A percentile compares a stretch with the other conserved stretches of the same genome.
phyloP scores from a whole-genome alignment of 1,284 basidiomycete species.

The Mixia osmundae region DNA sequence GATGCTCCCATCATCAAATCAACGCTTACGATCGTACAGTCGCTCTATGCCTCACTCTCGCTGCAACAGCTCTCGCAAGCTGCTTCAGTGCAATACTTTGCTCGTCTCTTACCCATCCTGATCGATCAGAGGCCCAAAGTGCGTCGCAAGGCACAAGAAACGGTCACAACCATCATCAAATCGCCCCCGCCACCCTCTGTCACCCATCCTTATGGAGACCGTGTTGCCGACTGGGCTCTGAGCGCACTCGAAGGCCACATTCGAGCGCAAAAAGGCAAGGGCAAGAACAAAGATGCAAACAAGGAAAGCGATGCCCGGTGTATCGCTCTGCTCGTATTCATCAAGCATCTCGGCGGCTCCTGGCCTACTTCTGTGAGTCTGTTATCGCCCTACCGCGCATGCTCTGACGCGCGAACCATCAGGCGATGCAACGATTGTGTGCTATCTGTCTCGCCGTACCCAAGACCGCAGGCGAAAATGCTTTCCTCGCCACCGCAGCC shows the following conservation, averaged over 20 bases:
- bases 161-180: conserved; percentile 48
- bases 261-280: conserved; percentile 37
- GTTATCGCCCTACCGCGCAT: neutral
- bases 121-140: conserved; percentile 84
- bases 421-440: conserved; percentile 1
- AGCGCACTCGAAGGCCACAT: conserved; percentile 41
- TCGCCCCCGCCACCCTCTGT: conserved; percentile 49
- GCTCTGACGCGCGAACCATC: neutral
- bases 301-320: conserved; percentile 36
- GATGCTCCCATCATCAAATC: conserved; percentile 34
- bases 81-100: conserved; percentile 45
- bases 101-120: conserved; percentile 52
- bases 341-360: conserved; percentile 35
- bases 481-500: conserved; percentile 57
- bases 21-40: conserved; percentile 47
- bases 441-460: conserved; percentile 45
- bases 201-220: conserved; percentile 60
- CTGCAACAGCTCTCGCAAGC: conserved; percentile 35
- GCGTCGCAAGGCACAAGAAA: conserved; percentile 66
- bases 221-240: conserved; percentile 54
- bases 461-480: conserved; percentile 43
- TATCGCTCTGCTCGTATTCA: conserved; percentile 54
- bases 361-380: conserved; percentile 35
- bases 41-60: conserved; percentile 41
- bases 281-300: conserved; percentile 29